phyloP scores from a whole-genome alignment of 768 basidiomycete genomes.

The Xerocomus brunneocitrinus region DNA sequence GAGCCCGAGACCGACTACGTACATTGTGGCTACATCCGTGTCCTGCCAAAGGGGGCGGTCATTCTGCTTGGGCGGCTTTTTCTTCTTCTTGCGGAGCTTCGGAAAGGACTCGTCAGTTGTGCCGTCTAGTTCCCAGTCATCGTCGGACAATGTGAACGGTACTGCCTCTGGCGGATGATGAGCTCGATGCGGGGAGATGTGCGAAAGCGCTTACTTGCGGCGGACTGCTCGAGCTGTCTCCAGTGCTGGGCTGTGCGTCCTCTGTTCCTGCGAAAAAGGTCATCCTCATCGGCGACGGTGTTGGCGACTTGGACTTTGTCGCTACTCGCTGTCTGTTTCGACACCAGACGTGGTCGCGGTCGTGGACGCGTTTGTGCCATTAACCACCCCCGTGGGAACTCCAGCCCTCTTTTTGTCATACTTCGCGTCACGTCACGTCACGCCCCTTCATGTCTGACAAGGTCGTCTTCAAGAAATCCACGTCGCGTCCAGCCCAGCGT shows the following conservation, averaged over 20 bases:
- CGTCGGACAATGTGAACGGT: constrained; percentile 18
- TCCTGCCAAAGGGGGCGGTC: constrained; percentile 42
- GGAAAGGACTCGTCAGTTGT: constrained; percentile 23
- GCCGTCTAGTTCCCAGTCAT: constrained; percentile 21
- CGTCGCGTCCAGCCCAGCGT: constrained; percentile 37
- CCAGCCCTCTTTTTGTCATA: constrained; percentile 14
- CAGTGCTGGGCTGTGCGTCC: constrained; percentile 53
- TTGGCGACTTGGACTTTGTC: constrained; percentile 2
- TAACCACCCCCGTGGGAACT: constrained; percentile 29
- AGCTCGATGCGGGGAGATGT: not conserved
- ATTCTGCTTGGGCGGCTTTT: constrained; percentile 28
- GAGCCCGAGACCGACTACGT: constrained; percentile 9
- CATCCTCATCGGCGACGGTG: constrained; percentile 52
- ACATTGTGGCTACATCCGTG: constrained; percentile 40
- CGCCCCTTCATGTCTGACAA: constrained; percentile 15
- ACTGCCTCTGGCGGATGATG: constrained; percentile 20
- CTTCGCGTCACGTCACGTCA: constrained; percentile 22
- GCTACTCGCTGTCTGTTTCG: constrained; percentile 11
- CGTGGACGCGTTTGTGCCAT: constrained; percentile 37
- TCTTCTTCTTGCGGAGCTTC: constrained; percentile 41
- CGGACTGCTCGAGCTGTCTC: constrained; percentile 53
- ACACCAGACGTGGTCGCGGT: constrained; percentile 50
- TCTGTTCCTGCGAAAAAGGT: constrained; percentile 64
- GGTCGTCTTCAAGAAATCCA: constrained; percentile 43
- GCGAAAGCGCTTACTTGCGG: constrained; percentile 43